Percentiles rank a stretch among this genome's conserved stretches.
These are phyloP conservation scores for Rhodofomes roseus DNA, from an alignment of 1,284 basidiomycete species.

Conservation along the genomic window DNA sequence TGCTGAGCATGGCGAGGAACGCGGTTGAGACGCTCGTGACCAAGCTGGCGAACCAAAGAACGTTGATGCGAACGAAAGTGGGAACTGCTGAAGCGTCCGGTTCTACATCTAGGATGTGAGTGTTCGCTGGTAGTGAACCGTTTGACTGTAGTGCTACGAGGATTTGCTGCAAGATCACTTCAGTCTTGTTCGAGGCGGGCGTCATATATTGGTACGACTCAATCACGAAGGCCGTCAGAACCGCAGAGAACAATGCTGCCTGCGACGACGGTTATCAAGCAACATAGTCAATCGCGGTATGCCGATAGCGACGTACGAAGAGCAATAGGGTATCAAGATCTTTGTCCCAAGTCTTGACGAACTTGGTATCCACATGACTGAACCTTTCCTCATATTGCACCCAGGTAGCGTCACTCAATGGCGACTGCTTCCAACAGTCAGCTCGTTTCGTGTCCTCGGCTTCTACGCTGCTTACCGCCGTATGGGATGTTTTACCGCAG, in stretches of 20 bases:
- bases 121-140: not conserved
- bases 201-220: conserved; percentile 19
- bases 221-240: conserved; percentile 22
- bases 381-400: not conserved
- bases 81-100: not conserved
- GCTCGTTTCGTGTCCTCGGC: not conserved
- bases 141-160: conserved; percentile 9
- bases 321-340: conserved; percentile 1
- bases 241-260: conserved; percentile 27
- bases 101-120: not conserved
- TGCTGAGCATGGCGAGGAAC: conserved; percentile 1
- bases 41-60: conserved; percentile 3
- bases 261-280: not conserved
- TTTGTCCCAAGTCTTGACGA: not conserved
- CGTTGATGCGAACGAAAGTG: not conserved
- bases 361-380: not conserved
- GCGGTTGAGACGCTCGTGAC: not conserved
- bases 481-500: not conserved
- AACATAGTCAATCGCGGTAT: not conserved
- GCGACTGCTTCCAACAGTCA: not conserved
- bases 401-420: not conserved
- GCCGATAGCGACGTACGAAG: not conserved
- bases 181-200: conserved; percentile 10
- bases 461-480: not conserved
- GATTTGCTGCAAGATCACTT: conserved; percentile 13